Evolutionary conservation across 2,329 filamentous ascomycete genomes (phyloP), one percentile per base, ranked within the genome.

Genomic region (Aspergillus quadrilineatus): DNA sequence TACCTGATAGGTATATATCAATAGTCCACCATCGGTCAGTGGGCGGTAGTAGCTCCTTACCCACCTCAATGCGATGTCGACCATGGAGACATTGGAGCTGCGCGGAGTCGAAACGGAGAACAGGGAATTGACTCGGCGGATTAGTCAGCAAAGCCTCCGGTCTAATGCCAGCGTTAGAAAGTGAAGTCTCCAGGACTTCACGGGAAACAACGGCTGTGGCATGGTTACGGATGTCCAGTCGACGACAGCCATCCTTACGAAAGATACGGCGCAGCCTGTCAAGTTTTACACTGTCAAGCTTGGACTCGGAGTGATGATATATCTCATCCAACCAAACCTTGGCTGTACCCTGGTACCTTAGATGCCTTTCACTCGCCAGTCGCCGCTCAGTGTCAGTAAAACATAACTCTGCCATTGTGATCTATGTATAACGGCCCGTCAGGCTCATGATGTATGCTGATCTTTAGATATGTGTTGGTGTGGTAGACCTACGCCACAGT

Each of bases 1-100:
- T 56, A 71, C 67, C 64, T 41, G 63, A 52, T 2, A 64, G 54
- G 50, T 68, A 73, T 8, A 71, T 49, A 60, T 73, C 64, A n/a
- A 71, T 64, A 14, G 61, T 65, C 68, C 67, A 71, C 64, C 63
- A 67, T 14, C 55, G 47, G 37, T 69, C 60, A 43, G 41, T 32
- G 8, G 58, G 59, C 29, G 64, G 55, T 12, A 70, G 50, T 36
- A 64, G 43, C 47, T 66, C 52, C 29, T 49, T 44, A 14, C 50
- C 66, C 3, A 58, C 62, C 53, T 57, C 26, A 22, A 67, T 28
- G 29, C 61, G 56, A 60, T 70, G 55, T 29, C 57, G 58, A 8
- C 69, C 64, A 54, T 69, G 61, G 34, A 72, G 64, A 50, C 61
- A 62, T 22, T 59, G 48, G 22, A 73, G 47, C 53, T 63, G 53